These are phyloP conservation scores for Myriangium duriaei DNA, from an alignment of 2,329 filamentous ascomycete species.

Conservation along the genomic window DNA sequence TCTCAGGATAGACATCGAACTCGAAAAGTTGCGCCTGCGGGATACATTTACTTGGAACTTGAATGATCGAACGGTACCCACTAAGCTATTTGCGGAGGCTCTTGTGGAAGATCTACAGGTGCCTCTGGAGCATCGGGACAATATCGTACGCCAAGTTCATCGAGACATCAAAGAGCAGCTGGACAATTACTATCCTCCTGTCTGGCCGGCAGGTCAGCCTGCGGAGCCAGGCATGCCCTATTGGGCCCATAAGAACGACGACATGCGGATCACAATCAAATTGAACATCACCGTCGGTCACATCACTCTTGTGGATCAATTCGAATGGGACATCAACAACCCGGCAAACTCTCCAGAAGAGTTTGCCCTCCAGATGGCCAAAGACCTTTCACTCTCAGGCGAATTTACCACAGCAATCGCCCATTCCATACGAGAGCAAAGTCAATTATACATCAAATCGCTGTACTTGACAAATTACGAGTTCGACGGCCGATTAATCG, in stretches of 20 bases:
- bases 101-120: constrained; percentile 77
- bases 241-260: constrained; percentile 92
- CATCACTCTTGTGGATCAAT: constrained; percentile 89
- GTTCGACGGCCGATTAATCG: constrained; percentile 85
- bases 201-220: constrained; percentile 79
- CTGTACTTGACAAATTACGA: constrained; percentile 87
- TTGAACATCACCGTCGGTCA: constrained; percentile 95
- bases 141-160: constrained; percentile 60
- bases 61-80: constrained; percentile 70
- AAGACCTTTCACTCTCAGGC: constrained; percentile 78
- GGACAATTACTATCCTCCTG: constrained; percentile 83
- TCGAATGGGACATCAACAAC: constrained; percentile 98
- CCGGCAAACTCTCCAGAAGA: constrained; percentile 87
- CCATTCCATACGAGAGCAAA: constrained; percentile 92
- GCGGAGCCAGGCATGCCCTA: constrained; percentile 85
- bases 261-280: constrained; percentile 94
- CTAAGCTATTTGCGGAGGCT: constrained; percentile 75
- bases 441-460: constrained; percentile 85
- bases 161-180: constrained; percentile 87
- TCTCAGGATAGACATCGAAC: constrained; percentile 82
- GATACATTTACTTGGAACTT: constrained; percentile 99
- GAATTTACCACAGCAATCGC: constrained; percentile 97
- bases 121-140: constrained; percentile 53
- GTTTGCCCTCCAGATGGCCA: constrained; percentile 79
- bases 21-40: constrained; percentile 87